A percentile compares a stretch with the other conserved stretches of the same genome.
Evolutionary conservation across 768 basidiomycete genomes (phyloP).

Genomic region (Rhizopogon vesiculosus): DNA sequence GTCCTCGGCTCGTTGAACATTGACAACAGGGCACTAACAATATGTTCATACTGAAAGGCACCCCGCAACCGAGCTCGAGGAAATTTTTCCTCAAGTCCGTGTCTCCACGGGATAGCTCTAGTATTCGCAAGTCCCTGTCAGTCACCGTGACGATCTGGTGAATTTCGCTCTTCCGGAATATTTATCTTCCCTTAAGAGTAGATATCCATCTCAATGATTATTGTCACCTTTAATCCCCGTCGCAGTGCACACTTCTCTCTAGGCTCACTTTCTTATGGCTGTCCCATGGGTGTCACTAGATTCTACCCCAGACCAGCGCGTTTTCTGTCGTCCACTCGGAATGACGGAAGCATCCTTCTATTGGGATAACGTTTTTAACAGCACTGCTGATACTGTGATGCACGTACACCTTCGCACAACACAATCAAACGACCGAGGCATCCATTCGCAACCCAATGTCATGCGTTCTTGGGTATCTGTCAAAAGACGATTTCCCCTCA

Average conservation of each 20-base stretch:
- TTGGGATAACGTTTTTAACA: constrained; percentile 31
- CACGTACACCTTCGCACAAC: constrained; percentile 30
- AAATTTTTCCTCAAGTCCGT: too few species aligned
- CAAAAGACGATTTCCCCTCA: constrained; percentile 46
- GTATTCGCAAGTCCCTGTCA: neutral
- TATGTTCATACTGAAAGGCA: too few species aligned
- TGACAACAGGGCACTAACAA: too few species aligned
- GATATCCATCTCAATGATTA: neutral
- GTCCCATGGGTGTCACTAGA: constrained; percentile 1
- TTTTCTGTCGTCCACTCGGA: constrained; percentile 31
- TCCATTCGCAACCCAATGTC: constrained; percentile 27
- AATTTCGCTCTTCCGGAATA: neutral
- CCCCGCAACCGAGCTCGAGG: too few species aligned
- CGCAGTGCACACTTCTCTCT: neutral
- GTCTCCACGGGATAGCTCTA: too few species aligned
- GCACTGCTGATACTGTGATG: constrained; percentile 41
- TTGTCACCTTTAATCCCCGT: neutral
- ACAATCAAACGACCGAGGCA: constrained; percentile 8
- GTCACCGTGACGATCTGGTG: neutral
- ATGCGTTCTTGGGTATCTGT: constrained; percentile 38
- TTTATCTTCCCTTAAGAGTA: neutral
- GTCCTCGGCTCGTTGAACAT: too few species aligned
- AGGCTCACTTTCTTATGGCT: neutral
- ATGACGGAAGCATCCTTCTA: constrained; percentile 34
- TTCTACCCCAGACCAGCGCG: constrained; percentile 3